Percentiles rank a stretch among this genome's conserved stretches.
Evolutionary conservation across 129 eudicot genomes (phyloP).

Genomic region (carrot (Daucus carota)): DH1_v3.0 NC_030381.2:47638001-47638500

Average conservation of each 20-base stretch:
- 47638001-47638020: conserved; percentile 83
- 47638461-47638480: conserved; percentile 76
- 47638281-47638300: neutral
- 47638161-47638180: conserved; percentile 61
- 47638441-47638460: conserved; percentile 81
- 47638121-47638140: conserved; percentile 45
- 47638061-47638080: conserved; percentile 78
- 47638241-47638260: conserved; percentile 90
- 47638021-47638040: conserved; percentile 79
- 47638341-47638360: no score
- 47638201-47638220: conserved; percentile 80
- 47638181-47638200: conserved; percentile 86
- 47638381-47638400: conserved; percentile 66
- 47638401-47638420: conserved; percentile 74
- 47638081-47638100: conserved; percentile 15
- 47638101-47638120: conserved; percentile 67
- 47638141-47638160: neutral
- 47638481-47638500: conserved; percentile 20
- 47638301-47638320: no score
- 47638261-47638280: conserved; percentile 56
- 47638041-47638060: conserved; percentile 74
- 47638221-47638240: conserved; percentile 95
- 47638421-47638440: conserved; percentile 86
- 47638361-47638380: neutral
- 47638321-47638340: no score